phyloP scores from a whole-genome alignment of 148 eudicot species.

The Bassia scoparia region DNA sequence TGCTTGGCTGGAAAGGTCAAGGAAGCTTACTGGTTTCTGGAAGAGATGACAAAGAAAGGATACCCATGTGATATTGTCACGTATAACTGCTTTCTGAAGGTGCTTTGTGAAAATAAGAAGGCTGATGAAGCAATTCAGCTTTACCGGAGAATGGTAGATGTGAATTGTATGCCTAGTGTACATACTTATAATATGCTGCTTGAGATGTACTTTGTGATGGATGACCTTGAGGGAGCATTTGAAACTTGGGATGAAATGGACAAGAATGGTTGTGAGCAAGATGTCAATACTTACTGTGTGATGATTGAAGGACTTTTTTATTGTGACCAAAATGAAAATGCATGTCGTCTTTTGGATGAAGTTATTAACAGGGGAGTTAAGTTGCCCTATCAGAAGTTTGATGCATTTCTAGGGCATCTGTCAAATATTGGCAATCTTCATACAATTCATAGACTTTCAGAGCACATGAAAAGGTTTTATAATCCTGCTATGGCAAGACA shows the following conservation, averaged over 20 bases:
- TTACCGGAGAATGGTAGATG: constrained; percentile 58
- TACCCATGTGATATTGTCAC: constrained; percentile 94
- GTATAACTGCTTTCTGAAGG: constrained; percentile 89
- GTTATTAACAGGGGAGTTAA: constrained; percentile 59
- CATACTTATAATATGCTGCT: constrained; percentile 82
- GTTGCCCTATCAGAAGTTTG: constrained; percentile 69
- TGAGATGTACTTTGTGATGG: constrained; percentile 64
- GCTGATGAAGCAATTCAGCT: constrained; percentile 62
- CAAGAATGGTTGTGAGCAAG: constrained; percentile 50
- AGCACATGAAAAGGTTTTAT: constrained; percentile 74
- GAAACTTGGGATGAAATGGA: constrained; percentile 82
- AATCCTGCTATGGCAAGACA: constrained; percentile 90
- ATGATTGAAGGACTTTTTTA: constrained; percentile 93
- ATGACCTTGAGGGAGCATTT: constrained; percentile 71
- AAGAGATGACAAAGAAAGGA: constrained; percentile 80
- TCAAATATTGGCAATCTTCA: constrained; percentile 70
- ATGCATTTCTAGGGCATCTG: constrained; percentile 62
- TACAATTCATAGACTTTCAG: constrained; percentile 73
- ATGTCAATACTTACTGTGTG: constrained; percentile 61
- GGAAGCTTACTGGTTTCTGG: constrained; percentile 69
- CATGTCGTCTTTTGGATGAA: constrained; percentile 66
- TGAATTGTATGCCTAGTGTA: constrained; percentile 72
- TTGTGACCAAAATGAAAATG: constrained; percentile 44
- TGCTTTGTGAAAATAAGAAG: constrained; percentile 72
- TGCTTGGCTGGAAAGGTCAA: constrained; percentile 62